Evolutionary conservation across 768 basidiomycete genomes (phyloP), one percentile per base, ranked within the genome.

Genomic region (Leucosporidium yakuticum): DNA sequence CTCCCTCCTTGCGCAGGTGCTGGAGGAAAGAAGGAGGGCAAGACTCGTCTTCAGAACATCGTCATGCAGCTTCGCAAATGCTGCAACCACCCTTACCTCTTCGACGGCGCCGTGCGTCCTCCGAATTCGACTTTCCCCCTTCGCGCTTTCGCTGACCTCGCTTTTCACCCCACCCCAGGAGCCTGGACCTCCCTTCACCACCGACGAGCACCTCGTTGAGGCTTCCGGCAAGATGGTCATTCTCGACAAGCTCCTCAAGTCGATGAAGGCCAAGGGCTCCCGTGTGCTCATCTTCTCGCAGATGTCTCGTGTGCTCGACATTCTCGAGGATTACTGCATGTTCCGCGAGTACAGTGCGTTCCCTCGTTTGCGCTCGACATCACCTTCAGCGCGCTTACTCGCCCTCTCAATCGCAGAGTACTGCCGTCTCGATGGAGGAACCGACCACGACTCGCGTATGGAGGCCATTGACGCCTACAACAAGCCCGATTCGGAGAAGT

Each of bases 281-380:
- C 85, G 95, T 12, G 90, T 93, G 4, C 85, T 97, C 73, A 96
- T 99, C 69, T 99, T 99, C 82, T 95, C 91, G 74, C 96, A 98
- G 79, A 98, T 99, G 96, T 94, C 91, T 79, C 88, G 96, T n/a
- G 90, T 98, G 66, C 83, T 97, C 59, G 96, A 99, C 78, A 98
- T 99, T 67, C 79, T 99, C 55, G 95, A 98, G 77, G 95, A 98
- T 77, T 98, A 94, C 79, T 97, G 93, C 79, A 81, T 95, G 68
- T 99, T 97, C 82, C 82, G 94, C 56, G 80, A 81, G 64, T 94
- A 89, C 80, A 87, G 95, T 96, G 75, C 61, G 91, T 79, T 19
- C 48, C 20, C 14, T 5, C 50, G 9, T 21, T 34, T 27, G 17
- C 34, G 23, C 39, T 29, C 44, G n/a, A n/a, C n/a, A n/a, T 81